phyloP scores from a whole-genome alignment of 805 yeast species.

The Candida schatavii region DNA sequence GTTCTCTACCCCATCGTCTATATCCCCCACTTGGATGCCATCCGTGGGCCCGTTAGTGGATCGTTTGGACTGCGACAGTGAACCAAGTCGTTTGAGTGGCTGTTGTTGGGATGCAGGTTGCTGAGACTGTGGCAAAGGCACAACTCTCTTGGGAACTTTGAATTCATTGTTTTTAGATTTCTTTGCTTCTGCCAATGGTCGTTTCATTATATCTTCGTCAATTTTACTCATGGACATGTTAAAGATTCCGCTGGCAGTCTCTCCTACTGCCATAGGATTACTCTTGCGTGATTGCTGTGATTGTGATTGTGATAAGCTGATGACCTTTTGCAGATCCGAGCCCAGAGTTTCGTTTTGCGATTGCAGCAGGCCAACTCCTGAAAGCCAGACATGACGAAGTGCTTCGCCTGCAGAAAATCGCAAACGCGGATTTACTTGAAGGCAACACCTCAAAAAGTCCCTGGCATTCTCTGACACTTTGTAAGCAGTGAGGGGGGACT shows the following conservation, averaged over 20 bases:
- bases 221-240: conserved; percentile 36
- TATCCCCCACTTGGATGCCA: neutral
- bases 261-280: conserved; percentile 23
- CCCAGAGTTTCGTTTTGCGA: conserved; percentile 6
- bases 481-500: conserved; percentile 64
- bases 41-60: neutral
- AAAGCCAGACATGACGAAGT: conserved; percentile 79
- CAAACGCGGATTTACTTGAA: conserved; percentile 72
- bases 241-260: conserved; percentile 23
- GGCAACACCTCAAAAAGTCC: conserved; percentile 64
- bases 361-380: conserved; percentile 24
- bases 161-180: conserved; percentile 30
- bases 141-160: conserved; percentile 42
- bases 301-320: conserved; percentile 68
- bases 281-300: conserved; percentile 57
- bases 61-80: neutral
- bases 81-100: neutral
- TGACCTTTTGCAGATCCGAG: conserved; percentile 29
- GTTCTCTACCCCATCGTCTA: too few species aligned
- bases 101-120: conserved; percentile 13
- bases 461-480: conserved; percentile 67
- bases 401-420: conserved; percentile 79
- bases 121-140: conserved; percentile 43
- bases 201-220: conserved; percentile 42
- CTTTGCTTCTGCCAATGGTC: conserved; percentile 36